Conservation (phyloP, 1,284 basidiomycete species). For the Crepidotus sp. region DNA sequence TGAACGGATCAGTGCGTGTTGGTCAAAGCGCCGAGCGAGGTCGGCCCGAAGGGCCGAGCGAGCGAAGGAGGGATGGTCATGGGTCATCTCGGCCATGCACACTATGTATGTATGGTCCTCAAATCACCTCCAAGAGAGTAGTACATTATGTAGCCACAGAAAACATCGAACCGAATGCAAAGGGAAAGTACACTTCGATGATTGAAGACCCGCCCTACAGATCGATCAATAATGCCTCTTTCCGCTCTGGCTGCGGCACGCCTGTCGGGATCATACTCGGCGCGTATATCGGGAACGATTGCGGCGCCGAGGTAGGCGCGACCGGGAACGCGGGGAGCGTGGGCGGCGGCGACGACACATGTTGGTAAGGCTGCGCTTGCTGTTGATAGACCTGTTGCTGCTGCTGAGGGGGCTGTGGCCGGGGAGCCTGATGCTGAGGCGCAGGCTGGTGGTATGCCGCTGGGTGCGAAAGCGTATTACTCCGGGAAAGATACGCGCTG, state of each 20-base stretch:
- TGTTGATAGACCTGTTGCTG: constrained; percentile 23
- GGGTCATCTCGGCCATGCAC: no score
- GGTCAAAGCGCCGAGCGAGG: no score
- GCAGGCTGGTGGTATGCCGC: constrained; percentile 24
- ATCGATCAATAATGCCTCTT: constrained; percentile 81
- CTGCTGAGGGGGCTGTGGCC: constrained; percentile 24
- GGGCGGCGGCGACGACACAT: constrained; percentile 23
- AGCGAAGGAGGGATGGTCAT: no score
- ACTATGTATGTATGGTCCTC: no score
- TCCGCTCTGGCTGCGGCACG: constrained; percentile 58
- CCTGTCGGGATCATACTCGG: constrained; percentile 34
- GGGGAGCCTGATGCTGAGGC: constrained; percentile 26
- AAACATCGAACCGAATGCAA: no score
- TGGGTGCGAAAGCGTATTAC: constrained; percentile 31
- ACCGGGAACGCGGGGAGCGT: constrained; percentile 58
- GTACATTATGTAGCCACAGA: no score
- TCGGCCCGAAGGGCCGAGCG: no score
- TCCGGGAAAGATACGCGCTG: constrained; percentile 28
- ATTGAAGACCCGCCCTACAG: constrained; percentile 36
- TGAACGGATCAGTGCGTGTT: no score
- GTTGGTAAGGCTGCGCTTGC: constrained; percentile 16
- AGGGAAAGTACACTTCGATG: no score
- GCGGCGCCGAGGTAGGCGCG: constrained; percentile 58
- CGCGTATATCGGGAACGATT: constrained; percentile 42
- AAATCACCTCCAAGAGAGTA: no score